phyloP scores from a whole-genome alignment of 495 filamentous ascomycete genomes.

The Xylaria longipes region DNA sequence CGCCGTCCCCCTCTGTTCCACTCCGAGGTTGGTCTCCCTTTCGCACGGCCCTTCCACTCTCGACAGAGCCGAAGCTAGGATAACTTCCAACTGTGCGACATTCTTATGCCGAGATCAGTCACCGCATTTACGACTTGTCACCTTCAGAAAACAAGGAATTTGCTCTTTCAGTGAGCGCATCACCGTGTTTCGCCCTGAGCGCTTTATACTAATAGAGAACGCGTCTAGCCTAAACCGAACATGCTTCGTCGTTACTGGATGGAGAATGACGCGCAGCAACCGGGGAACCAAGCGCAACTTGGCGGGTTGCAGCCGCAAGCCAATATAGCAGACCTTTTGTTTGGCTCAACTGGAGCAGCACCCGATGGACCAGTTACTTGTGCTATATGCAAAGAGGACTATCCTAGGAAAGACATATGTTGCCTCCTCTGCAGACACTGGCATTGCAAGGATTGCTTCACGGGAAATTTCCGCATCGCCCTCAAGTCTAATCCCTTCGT shows the following conservation, averaged over 20 bases:
- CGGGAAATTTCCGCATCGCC: not conserved
- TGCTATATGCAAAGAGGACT: not conserved
- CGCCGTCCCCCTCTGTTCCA: too few relatives aligned
- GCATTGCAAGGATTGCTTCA: slow-evolving; percentile 15
- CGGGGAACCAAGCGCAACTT: not conserved
- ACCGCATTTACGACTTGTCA: not conserved
- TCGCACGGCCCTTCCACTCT: not conserved
- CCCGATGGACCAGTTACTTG: not conserved
- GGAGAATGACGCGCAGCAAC: not conserved
- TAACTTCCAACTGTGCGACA: not conserved
- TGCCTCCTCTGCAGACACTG: not conserved
- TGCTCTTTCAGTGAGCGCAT: not conserved
- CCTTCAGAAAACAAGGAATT: not conserved
- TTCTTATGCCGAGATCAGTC: not conserved
- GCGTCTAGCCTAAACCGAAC: not conserved
- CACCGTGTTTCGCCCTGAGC: not conserved
- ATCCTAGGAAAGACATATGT: not conserved
- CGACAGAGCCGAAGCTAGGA: not conserved
- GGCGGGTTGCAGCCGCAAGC: not conserved
- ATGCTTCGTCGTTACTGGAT: not conserved
- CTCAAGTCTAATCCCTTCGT: slow-evolving; percentile 15
- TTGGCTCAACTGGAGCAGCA: not conserved
- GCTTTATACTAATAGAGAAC: not conserved
- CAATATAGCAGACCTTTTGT: not conserved
- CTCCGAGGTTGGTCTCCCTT: not conserved